A percentile compares a stretch with the other conserved stretches of the same genome.
These are phyloP conservation scores for Limnanthes douglasii DNA, from an alignment of 345 rosid genomes.

Conservation along the genomic window DNA sequence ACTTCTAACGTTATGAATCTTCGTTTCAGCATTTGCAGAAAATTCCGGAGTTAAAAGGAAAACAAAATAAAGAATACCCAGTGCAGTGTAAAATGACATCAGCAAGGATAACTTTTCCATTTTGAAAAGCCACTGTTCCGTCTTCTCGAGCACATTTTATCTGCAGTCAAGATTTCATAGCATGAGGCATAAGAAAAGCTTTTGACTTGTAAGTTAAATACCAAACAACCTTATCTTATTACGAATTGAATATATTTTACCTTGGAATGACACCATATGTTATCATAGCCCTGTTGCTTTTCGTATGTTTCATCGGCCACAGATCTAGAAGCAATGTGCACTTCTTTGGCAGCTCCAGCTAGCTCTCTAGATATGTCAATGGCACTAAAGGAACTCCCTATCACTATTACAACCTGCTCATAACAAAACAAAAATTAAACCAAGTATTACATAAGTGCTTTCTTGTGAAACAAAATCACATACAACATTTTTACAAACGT, in stretches of 20 bases:
- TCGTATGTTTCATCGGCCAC: slow-evolving; percentile 27
- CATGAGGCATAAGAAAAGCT: no score
- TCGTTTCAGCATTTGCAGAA: neutral
- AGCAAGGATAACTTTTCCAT: slow-evolving; percentile 34
- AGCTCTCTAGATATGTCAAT: slow-evolving; percentile 59
- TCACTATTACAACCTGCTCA: slow-evolving; percentile 49
- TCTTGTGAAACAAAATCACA: no score
- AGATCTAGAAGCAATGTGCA: slow-evolving; percentile 53
- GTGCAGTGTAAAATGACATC: slow-evolving; percentile 74
- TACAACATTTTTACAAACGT: no score
- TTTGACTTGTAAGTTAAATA: no score
- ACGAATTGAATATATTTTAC: no score
- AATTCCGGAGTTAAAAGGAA: no score
- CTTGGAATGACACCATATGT: slow-evolving; percentile 74
- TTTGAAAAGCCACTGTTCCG: slow-evolving; percentile 44
- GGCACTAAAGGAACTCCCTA: slow-evolving; percentile 60
- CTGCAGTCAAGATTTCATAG: no score
- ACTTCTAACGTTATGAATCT: neutral
- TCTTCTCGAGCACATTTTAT: slow-evolving; percentile 38
- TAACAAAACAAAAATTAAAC: slow-evolving; percentile 3
- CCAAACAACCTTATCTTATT: no score
- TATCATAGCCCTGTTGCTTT: slow-evolving; percentile 26
- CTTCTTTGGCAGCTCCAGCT: slow-evolving; percentile 66
- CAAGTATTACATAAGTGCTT: neutral
- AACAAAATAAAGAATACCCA: slow-evolving; percentile 24